Percentiles rank a stretch among this genome's conserved stretches.
Evolutionary conservation across 2,329 filamentous ascomycete genomes (phyloP).

Genomic region (Pseudogymnoascus sp.): DNA sequence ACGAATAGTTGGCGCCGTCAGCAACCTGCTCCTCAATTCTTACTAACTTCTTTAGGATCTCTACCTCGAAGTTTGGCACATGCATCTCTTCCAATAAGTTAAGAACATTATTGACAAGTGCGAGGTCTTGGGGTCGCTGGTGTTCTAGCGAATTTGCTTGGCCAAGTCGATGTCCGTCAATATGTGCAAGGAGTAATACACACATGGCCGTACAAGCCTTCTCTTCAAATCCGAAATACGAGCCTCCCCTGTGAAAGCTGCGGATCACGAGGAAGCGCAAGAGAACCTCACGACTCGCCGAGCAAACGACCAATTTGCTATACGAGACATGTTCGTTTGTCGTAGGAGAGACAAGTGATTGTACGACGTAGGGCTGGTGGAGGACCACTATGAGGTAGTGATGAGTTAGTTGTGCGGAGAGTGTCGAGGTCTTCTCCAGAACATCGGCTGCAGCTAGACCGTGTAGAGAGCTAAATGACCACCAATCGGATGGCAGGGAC

Average conservation of each 20-base stretch:
- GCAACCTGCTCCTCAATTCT: not conserved
- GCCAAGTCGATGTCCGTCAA: slow-evolving; percentile 17
- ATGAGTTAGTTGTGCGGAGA: slow-evolving; percentile 24
- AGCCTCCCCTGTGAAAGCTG: slow-evolving; percentile 17
- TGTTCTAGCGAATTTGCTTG: slow-evolving; percentile 10
- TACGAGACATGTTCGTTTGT: slow-evolving; percentile 15
- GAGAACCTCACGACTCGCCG: slow-evolving; percentile 23
- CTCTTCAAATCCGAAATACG: slow-evolving; percentile 22
- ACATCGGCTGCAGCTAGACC: not conserved
- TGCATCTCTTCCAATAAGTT: not conserved
- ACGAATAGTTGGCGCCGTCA: not conserved
- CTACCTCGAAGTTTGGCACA: not conserved
- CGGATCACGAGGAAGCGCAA: slow-evolving; percentile 20
- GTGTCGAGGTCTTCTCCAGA: slow-evolving; percentile 17
- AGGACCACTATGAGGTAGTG: slow-evolving; percentile 23
- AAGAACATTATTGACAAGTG: not conserved
- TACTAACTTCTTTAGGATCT: not conserved
- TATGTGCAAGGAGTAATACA: slow-evolving; percentile 22
- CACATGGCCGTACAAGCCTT: slow-evolving; percentile 21
- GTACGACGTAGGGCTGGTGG: slow-evolving; percentile 23
- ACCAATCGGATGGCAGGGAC: slow-evolving; percentile 18
- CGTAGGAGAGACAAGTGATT: not conserved
- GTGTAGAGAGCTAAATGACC: not conserved
- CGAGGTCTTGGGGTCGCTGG: slow-evolving; percentile 11
- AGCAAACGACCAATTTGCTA: slow-evolving; percentile 18